Evolutionary conservation across 257 asterid species (phyloP).

Genomic region (Cinchona pubescens): DNA sequence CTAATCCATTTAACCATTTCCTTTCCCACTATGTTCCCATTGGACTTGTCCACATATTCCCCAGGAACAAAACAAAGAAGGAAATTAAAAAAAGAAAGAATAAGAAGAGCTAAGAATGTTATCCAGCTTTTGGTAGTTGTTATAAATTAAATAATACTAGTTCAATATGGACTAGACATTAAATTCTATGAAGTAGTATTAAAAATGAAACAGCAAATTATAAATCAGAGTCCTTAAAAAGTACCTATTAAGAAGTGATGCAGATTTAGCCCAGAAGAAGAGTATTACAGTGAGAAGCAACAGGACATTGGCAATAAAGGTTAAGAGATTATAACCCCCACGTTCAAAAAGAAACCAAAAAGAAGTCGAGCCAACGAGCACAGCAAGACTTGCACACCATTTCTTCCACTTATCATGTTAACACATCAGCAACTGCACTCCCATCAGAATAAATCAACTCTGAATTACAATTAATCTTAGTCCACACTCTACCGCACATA

Average conservation of each 20-base stretch:
- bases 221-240: background rate
- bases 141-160: background rate
- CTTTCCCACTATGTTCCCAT: background rate
- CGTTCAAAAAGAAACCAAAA: constrained; percentile 83
- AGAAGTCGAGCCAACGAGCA: constrained; percentile 66
- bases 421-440: constrained; percentile 76
- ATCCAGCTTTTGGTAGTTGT: background rate
- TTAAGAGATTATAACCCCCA: constrained; percentile 74
- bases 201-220: background rate
- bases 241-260: constrained; percentile 88
- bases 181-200: background rate
- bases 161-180: background rate
- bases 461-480: too few species aligned
- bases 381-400: constrained; percentile 44
- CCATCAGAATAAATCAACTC: background rate
- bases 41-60: background rate
- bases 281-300: constrained; percentile 73
- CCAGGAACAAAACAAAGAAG: background rate
- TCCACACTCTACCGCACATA: background rate
- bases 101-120: background rate
- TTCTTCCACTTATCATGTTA: constrained; percentile 85
- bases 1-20: background rate
- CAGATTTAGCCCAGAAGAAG: constrained; percentile 93
- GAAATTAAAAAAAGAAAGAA: background rate
- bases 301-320: constrained; percentile 72